Percentiles rank a stretch among this genome's conserved stretches.
Evolutionary conservation across 2,329 filamentous ascomycete species (phyloP).

Genomic region (Trichophyton rubrum): DNA sequence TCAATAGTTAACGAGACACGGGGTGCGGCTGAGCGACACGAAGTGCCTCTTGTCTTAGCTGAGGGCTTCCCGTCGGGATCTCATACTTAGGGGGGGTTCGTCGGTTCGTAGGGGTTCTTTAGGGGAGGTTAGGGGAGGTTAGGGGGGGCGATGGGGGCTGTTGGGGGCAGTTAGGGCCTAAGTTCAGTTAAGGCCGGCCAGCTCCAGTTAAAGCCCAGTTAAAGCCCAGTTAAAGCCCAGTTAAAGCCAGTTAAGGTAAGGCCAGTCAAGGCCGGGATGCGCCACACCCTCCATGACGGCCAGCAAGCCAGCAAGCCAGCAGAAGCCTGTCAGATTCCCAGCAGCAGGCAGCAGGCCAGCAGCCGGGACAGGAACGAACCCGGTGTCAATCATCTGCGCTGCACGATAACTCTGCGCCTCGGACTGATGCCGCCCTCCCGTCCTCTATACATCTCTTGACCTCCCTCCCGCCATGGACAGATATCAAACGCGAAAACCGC

Average conservation of each 20-base stretch:
- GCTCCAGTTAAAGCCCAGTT: background rate
- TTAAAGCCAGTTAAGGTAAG: slow-evolving; percentile 4
- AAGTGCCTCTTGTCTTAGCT: background rate
- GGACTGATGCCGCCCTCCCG: background rate
- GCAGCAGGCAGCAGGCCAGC: background rate
- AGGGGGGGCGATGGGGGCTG: background rate
- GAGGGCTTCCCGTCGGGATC: no score
- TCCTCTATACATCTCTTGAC: background rate
- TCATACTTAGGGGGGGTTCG: no score
- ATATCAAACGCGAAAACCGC: background rate
- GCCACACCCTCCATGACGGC: background rate
- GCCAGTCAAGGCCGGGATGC: background rate
- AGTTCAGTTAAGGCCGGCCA: background rate
- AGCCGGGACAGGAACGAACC: background rate
- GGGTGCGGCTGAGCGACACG: background rate
- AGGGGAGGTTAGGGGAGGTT: no score
- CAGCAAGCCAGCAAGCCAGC: no score
- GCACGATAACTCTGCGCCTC: background rate
- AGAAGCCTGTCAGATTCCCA: background rate
- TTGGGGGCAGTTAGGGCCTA: background rate
- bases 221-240: background rate
- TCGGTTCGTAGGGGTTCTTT: no score
- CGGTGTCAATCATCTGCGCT: background rate
- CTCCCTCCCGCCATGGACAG: background rate
- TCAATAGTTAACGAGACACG: background rate